Percentiles rank a stretch among this genome's conserved stretches.
These are phyloP conservation scores for Acacia confusa DNA, from an alignment of 306 rosid genomes.

Conservation along the genomic window DNA sequence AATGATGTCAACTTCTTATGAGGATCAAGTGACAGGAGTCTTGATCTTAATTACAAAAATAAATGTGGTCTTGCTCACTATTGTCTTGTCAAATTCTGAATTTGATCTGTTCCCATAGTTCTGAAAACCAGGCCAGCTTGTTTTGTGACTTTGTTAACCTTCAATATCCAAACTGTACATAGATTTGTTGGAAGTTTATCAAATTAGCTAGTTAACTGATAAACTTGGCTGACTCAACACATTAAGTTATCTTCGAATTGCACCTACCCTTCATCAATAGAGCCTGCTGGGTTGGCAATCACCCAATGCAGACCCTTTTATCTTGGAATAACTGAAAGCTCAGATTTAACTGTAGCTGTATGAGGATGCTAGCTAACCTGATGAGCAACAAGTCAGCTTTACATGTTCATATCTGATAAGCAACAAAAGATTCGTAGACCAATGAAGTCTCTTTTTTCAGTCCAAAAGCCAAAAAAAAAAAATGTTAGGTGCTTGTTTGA, in stretches of 20 bases:
- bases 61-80: not conserved
- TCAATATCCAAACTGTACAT: not conserved
- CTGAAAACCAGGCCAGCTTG: not conserved
- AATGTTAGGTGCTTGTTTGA: not conserved
- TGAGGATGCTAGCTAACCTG: not conserved
- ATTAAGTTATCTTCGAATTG: not conserved
- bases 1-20: not conserved
- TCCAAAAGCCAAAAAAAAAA: not conserved
- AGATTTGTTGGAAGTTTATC: not conserved
- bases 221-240: not conserved
- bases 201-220: not conserved
- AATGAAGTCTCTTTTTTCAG: not conserved
- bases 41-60: conserved; percentile 8
- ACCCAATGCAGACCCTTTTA: not conserved
- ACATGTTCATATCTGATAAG: not conserved
- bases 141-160: not conserved
- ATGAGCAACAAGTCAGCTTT: not conserved
- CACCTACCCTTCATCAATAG: not conserved
- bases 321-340: not conserved
- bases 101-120: not conserved
- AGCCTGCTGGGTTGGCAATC: not conserved
- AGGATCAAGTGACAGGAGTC: not conserved
- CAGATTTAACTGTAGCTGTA: not conserved
- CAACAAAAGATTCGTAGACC: not conserved
- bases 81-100: not conserved